These are phyloP conservation scores for Delonix regia DNA, from an alignment of 306 rosid species.

Conservation along the genomic window DNA sequence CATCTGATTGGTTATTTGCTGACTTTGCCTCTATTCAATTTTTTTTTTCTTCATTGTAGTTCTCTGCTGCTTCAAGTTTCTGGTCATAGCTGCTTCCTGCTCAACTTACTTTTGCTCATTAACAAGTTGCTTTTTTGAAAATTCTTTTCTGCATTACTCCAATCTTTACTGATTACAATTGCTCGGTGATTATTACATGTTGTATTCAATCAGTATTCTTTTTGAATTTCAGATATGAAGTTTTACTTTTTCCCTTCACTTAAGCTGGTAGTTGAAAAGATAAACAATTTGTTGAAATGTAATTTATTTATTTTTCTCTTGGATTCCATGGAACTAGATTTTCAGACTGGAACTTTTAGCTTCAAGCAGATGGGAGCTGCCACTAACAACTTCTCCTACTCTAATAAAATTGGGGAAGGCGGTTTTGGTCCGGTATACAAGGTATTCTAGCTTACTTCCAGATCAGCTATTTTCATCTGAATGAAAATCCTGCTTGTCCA, in stretches of 20 bases:
- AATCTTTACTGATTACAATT: neutral
- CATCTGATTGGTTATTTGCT: neutral
- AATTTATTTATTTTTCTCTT: neutral
- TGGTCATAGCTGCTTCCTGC: neutral
- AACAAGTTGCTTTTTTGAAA: neutral
- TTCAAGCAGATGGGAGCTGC: constrained; percentile 62
- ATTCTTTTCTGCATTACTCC: neutral
- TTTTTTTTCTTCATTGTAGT: neutral
- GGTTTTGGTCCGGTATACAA: constrained; percentile 79
- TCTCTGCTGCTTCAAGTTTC: neutral
- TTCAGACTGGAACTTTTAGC: constrained; percentile 59
- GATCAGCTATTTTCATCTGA: neutral
- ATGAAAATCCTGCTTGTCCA: constrained; percentile 21
- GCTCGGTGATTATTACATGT: neutral
- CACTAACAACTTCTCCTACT: constrained; percentile 52
- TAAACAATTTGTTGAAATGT: neutral
- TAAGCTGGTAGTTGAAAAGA: constrained; percentile 11
- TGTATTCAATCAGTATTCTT: neutral
- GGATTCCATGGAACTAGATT: constrained; percentile 41
- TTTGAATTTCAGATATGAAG: neutral
- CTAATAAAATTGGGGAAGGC: constrained; percentile 75
- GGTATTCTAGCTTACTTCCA: constrained; percentile 38
- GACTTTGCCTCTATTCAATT: neutral
- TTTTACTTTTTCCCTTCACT: constrained; percentile 15
- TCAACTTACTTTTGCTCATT: neutral